Conservation (phyloP, 2,329 filamentous ascomycete species). For the Aspergillus fijiensis region DNA sequence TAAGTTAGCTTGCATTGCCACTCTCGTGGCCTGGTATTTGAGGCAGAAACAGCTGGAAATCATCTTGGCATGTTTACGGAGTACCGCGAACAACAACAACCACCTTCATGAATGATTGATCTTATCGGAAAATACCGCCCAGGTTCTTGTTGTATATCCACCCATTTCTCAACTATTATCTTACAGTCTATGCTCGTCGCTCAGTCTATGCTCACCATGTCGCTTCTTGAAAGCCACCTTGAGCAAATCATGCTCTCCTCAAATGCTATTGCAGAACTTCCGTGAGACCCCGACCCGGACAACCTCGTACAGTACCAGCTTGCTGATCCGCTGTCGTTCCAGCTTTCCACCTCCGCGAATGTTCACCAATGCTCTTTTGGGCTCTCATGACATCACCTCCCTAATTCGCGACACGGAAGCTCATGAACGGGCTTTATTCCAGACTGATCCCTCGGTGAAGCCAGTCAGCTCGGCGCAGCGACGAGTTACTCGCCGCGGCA, state of each 20-base stretch:
- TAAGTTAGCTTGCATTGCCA: conserved; percentile 6
- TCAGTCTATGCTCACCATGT: conserved; percentile 50
- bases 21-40: not conserved
- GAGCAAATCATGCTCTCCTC: conserved; percentile 77
- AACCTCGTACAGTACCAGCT: not conserved
- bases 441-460: conserved; percentile 70
- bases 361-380: conserved; percentile 90
- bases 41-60: conserved; percentile 11
- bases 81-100: not conserved
- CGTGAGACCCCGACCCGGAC: conserved; percentile 51
- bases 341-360: conserved; percentile 90
- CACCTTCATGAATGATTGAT: not conserved
- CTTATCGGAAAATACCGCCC: not conserved
- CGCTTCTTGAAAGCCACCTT: conserved; percentile 67
- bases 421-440: conserved; percentile 93
- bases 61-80: conserved; percentile 4
- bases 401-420: conserved; percentile 93
- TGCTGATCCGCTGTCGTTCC: not conserved
- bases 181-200: too few relatives aligned
- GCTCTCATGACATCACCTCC: conserved; percentile 85
- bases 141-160: not conserved
- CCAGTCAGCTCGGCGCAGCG: conserved; percentile 47
- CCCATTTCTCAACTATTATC: not conserved
- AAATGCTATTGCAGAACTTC: conserved; percentile 70
- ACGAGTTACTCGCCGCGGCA: conserved; percentile 50